Evolutionary conservation across 805 yeast species (phyloP).

Genomic region (Barnettozyma populi): DNA sequence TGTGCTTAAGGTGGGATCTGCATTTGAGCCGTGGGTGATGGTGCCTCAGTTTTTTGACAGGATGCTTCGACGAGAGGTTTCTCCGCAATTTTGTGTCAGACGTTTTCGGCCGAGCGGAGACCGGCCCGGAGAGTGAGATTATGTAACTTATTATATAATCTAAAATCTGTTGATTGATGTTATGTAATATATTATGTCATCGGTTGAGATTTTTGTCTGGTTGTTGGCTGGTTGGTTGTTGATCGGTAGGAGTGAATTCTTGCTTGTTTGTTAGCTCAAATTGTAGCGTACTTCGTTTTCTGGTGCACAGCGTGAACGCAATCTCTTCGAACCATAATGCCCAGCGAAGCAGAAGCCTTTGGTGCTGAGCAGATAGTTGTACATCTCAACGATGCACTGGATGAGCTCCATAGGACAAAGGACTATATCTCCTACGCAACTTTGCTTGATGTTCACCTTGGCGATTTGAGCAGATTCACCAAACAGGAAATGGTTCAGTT

Average conservation of each 20-base stretch:
- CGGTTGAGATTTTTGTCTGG: no score
- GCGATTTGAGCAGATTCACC: conserved; percentile 41
- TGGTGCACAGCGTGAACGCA: not conserved
- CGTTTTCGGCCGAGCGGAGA: not conserved
- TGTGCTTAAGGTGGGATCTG: not conserved
- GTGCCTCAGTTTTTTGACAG: not conserved
- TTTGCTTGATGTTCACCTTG: conserved; percentile 54
- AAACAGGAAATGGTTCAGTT: conserved; percentile 45
- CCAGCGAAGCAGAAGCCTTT: not conserved
- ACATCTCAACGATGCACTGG: conserved; percentile 4
- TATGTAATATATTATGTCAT: no score
- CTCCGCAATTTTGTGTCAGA: conserved; percentile 1
- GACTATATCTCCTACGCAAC: conserved; percentile 75
- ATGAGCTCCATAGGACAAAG: conserved; percentile 31
- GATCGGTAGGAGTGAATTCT: no score
- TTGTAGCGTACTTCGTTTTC: no score
- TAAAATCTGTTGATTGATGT: no score
- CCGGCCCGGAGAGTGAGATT: no score
- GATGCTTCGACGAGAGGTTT: not conserved
- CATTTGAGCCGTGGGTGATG: not conserved
- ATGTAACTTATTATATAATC: no score
- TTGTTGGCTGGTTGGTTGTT: no score
- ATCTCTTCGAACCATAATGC: not conserved
- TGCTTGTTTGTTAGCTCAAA: no score
- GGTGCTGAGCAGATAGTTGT: not conserved